Conservation (phyloP, 768 basidiomycete species). For the Paxillus involutus region DNA sequence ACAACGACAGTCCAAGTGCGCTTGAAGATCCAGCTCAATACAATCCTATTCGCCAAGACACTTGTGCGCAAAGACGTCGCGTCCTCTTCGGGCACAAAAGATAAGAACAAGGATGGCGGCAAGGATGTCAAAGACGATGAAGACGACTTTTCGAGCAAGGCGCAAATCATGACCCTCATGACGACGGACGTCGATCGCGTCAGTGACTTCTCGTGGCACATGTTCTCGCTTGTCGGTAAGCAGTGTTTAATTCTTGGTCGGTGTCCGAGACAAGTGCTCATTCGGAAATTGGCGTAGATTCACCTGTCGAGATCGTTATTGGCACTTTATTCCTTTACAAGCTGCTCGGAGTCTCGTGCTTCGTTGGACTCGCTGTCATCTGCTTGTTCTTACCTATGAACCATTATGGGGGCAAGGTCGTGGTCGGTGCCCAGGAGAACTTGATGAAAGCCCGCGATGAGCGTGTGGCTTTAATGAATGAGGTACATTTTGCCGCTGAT, state of each 20-base stretch:
- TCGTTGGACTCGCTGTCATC: slow-evolving; percentile 76
- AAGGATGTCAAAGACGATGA: slow-evolving; percentile 33
- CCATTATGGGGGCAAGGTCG: slow-evolving; percentile 79
- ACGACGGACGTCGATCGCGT: slow-evolving; percentile 93
- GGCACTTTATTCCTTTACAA: slow-evolving; percentile 76
- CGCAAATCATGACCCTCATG: slow-evolving; percentile 93
- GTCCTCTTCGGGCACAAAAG: slow-evolving; percentile 46
- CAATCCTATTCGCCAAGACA: slow-evolving; percentile 83
- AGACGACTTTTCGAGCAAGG: slow-evolving; percentile 64
- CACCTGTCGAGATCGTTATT: slow-evolving; percentile 75
- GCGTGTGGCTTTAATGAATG: slow-evolving; percentile 89
- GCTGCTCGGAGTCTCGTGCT: slow-evolving; percentile 75
- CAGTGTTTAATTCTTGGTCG: not conserved
- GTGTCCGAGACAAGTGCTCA: not conserved
- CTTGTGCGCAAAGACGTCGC: slow-evolving; percentile 84
- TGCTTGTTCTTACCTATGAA: slow-evolving; percentile 76
- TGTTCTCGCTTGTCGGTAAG: slow-evolving; percentile 72
- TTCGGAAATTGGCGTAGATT: slow-evolving; percentile 43
- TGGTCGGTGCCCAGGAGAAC: slow-evolving; percentile 77
- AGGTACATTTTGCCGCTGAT: slow-evolving; percentile 36
- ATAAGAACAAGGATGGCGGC: slow-evolving; percentile 23
- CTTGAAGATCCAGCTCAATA: slow-evolving; percentile 75
- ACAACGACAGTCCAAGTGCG: slow-evolving; percentile 71
- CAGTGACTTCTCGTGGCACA: slow-evolving; percentile 79
- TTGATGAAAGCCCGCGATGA: slow-evolving; percentile 93